Conservation (phyloP, 352 stramenopile genomes). For the Phytophthora vignae region DNA sequence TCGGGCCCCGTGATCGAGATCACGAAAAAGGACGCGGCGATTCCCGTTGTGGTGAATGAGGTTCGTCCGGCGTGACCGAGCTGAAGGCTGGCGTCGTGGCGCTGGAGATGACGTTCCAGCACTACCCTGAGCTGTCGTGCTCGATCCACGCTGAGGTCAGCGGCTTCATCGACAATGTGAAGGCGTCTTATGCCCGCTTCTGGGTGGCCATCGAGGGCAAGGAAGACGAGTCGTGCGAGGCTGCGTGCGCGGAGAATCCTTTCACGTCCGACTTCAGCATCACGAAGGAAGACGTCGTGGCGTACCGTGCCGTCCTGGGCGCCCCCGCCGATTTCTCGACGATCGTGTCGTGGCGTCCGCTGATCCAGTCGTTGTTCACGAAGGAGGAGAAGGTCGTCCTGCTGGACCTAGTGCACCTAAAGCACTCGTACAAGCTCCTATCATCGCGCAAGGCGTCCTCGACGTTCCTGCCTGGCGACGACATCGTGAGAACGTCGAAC, state of each 20-base stretch:
- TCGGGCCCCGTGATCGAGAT: constrained; percentile 63
- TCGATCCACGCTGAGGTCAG: constrained; percentile 60
- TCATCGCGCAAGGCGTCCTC: constrained; percentile 32
- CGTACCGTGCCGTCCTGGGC: constrained; percentile 68
- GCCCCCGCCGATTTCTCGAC: constrained; percentile 81
- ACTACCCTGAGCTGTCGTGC: constrained; percentile 51
- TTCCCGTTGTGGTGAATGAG: constrained; percentile 64
- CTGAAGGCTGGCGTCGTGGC: constrained; percentile 53
- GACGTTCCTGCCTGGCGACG: constrained; percentile 33
- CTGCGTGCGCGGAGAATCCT: constrained; percentile 64
- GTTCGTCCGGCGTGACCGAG: constrained; percentile 58
- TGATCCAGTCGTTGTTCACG: constrained; percentile 88
- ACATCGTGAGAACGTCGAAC: constrained; percentile 75
- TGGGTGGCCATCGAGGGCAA: constrained; percentile 71
- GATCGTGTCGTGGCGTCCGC: constrained; percentile 79
- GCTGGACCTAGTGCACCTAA: constrained; percentile 84
- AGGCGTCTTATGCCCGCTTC: constrained; percentile 82
- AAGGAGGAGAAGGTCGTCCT: constrained; percentile 85
- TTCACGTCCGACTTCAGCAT: constrained; percentile 76
- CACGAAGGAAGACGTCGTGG: constrained; percentile 57
- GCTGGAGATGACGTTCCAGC: constrained; percentile 67
- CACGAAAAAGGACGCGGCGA: constrained; percentile 38
- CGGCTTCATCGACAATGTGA: constrained; percentile 65
- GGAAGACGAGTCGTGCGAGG: constrained; percentile 64
- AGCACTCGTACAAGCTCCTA: constrained; percentile 88